Evolutionary conservation across 768 basidiomycete genomes (phyloP).

Genomic region (Mycena metata): DNA sequence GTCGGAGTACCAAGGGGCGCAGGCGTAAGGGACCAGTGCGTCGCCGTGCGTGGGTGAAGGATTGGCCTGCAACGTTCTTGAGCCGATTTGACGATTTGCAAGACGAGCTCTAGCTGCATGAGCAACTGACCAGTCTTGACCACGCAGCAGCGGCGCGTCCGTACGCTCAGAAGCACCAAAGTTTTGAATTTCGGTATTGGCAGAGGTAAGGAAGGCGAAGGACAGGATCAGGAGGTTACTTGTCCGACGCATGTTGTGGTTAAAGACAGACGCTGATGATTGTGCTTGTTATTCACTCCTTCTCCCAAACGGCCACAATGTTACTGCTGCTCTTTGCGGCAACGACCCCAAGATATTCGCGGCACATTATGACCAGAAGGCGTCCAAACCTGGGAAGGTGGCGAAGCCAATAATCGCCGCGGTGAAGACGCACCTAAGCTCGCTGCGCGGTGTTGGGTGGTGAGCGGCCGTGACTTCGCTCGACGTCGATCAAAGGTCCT

Average conservation of each 20-base stretch:
- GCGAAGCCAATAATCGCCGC: too few species aligned
- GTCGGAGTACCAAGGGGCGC: conserved; percentile 51
- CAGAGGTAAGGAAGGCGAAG: conserved; percentile 8
- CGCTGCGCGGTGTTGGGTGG: too few species aligned
- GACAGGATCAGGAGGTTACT: neutral
- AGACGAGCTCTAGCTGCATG: neutral
- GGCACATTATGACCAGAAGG: too few species aligned
- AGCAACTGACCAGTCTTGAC: conserved; percentile 12
- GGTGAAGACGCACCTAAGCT: too few species aligned
- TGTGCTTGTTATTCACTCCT: too few species aligned
- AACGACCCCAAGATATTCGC: too few species aligned
- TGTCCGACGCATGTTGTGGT: neutral
- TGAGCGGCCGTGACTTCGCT: too few species aligned
- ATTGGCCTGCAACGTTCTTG: neutral
- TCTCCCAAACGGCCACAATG: too few species aligned
- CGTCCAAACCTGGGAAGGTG: too few species aligned
- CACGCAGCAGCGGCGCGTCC: neutral
- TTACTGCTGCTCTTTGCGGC: too few species aligned
- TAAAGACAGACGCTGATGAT: too few species aligned
- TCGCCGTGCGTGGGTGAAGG: conserved; percentile 14
- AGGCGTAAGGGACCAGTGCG: conserved; percentile 34
- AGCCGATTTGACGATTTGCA: neutral
- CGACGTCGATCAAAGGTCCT: too few species aligned
- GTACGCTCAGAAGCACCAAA: conserved; percentile 22
- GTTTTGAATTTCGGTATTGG: conserved; percentile 38